Percentiles rank a stretch among this genome's conserved stretches.
Conservation (phyloP, 805 yeast genomes). For the Cyberlindnera japonica region DNA sequence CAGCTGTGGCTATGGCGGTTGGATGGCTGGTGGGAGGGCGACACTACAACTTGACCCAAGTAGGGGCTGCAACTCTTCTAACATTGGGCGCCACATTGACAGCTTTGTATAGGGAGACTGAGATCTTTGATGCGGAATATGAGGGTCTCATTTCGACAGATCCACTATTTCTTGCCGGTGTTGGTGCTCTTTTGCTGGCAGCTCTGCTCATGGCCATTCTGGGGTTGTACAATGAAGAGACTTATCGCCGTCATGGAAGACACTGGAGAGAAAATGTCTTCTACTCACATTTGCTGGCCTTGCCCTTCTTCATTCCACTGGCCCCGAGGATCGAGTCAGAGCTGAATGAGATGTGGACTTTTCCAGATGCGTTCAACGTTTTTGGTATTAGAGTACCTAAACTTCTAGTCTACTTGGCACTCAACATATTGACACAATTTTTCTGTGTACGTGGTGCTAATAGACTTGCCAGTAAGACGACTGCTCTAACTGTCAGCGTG, state of each 20-base stretch:
- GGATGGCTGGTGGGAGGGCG: slow-evolving; percentile 47
- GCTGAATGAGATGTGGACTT: slow-evolving; percentile 26
- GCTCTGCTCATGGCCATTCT: slow-evolving; percentile 52
- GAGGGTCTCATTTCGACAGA: slow-evolving; percentile 14
- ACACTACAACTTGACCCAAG: slow-evolving; percentile 42
- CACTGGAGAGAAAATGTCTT: slow-evolving; percentile 67
- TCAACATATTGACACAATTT: slow-evolving; percentile 52
- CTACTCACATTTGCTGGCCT: slow-evolving; percentile 51
- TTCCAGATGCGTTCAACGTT: slow-evolving; percentile 20
- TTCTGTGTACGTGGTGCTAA: slow-evolving; percentile 69
- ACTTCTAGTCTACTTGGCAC: slow-evolving; percentile 30
- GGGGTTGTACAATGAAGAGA: slow-evolving; percentile 54
- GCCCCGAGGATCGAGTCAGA: slow-evolving; percentile 31
- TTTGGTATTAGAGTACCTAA: slow-evolving; percentile 24
- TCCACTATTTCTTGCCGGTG: slow-evolving; percentile 25
- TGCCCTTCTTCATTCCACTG: slow-evolving; percentile 49
- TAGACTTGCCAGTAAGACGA: slow-evolving; percentile 49
- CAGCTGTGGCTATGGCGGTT: slow-evolving; percentile 55
- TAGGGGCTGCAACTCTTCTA: slow-evolving; percentile 47
- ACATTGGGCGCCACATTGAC: slow-evolving; percentile 43
- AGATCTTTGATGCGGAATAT: slow-evolving; percentile 22
- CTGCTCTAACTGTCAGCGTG: slow-evolving; percentile 63
- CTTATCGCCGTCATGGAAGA: slow-evolving; percentile 47
- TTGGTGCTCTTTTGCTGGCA: slow-evolving; percentile 41
- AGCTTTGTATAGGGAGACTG: slow-evolving; percentile 30